These are phyloP conservation scores for Penicillium sp. DNA, from an alignment of 2,329 filamentous ascomycete genomes.

Conservation along the genomic window DNA sequence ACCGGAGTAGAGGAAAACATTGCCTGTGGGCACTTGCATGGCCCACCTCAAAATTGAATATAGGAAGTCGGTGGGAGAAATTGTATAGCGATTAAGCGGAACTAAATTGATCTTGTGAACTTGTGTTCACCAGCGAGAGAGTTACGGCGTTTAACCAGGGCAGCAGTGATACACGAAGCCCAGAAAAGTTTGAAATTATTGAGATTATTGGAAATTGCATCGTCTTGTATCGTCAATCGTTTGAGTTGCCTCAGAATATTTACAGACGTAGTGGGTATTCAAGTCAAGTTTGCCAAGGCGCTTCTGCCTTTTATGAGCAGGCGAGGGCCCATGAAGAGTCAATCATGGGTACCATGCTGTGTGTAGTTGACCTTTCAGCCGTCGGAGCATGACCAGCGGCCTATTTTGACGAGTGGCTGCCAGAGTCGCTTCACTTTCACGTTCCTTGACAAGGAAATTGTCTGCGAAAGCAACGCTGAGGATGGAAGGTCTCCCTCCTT, in stretches of 20 bases:
- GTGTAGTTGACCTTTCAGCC: background rate
- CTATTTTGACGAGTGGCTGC: too few species aligned
- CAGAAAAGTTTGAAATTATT: slow-evolving; percentile 12
- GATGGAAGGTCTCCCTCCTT: too few species aligned
- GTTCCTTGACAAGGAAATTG: too few species aligned
- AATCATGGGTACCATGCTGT: too few species aligned
- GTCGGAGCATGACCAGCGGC: background rate
- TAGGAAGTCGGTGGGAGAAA: background rate
- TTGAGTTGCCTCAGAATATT: background rate
- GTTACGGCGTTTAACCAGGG: slow-evolving; percentile 31
- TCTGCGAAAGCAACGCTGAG: too few species aligned
- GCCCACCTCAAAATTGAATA: background rate
- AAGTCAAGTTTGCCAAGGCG: background rate
- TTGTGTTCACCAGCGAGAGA: slow-evolving; percentile 25
- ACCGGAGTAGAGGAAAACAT: background rate
- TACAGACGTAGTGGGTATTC: background rate
- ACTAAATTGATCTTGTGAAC: slow-evolving; percentile 19
- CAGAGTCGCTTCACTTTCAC: too few species aligned
- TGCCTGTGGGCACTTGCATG: background rate
- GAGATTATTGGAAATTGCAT: slow-evolving; percentile 4
- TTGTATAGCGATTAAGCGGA: slow-evolving; percentile 14
- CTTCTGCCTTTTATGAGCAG: too few species aligned
- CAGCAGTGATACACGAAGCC: slow-evolving; percentile 8
- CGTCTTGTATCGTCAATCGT: background rate
- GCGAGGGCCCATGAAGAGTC: too few species aligned